A percentile compares a stretch with the other conserved stretches of the same genome.
Conservation (phyloP, 192 early-diverging fungal species). For the Podila verticillata region DNA sequence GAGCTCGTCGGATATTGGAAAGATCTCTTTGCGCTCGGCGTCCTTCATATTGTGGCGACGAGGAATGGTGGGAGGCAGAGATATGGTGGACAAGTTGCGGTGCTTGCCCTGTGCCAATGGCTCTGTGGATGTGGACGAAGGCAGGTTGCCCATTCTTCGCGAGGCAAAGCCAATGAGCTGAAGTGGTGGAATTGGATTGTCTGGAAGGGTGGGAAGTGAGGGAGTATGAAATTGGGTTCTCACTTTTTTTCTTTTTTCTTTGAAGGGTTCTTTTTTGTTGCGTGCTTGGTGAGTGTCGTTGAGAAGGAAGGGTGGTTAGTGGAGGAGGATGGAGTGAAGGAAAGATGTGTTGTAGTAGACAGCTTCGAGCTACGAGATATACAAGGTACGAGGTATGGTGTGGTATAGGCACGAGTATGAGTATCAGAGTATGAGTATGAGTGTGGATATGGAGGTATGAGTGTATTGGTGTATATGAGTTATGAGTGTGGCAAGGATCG, state of each 20-base stretch:
- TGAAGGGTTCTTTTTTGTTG: too few species aligned
- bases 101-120: conserved; percentile 44
- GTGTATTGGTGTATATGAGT: neutral
- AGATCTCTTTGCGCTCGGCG: conserved; percentile 50
- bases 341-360: too few species aligned
- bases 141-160: conserved; percentile 46
- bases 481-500: neutral
- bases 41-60: conserved; percentile 50
- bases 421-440: too few species aligned
- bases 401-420: too few species aligned
- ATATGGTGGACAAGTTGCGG: conserved; percentile 45
- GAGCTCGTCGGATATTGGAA: conserved; percentile 48
- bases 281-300: too few species aligned
- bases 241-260: too few species aligned
- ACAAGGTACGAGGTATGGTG: too few species aligned
- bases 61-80: conserved; percentile 45
- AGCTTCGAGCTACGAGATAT: too few species aligned
- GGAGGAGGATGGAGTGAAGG: neutral
- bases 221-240: neutral
- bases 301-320: too few species aligned
- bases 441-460: neutral
- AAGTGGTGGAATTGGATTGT: conserved; percentile 5
- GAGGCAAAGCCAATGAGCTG: conserved; percentile 7
- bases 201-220: neutral
- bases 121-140: conserved; percentile 51